phyloP scores from a whole-genome alignment of 805 yeast species.

The Metschnikowia shivogae region DNA sequence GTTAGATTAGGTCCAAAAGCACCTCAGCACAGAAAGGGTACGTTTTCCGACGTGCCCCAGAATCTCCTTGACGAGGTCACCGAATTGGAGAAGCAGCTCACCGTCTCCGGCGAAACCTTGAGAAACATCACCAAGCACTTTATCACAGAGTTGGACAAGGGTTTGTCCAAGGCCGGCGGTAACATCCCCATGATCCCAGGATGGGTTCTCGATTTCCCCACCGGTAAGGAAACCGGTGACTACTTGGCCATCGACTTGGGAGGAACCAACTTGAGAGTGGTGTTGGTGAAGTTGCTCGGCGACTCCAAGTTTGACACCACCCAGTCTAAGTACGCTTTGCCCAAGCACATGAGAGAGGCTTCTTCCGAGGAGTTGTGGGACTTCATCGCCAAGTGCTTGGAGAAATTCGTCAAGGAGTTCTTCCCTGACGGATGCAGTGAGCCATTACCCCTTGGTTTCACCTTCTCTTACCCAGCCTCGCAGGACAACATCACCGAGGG shows the following conservation, averaged over 20 bases:
- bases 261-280: slow-evolving; percentile 94
- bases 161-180: slow-evolving; percentile 70
- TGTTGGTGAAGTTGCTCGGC: slow-evolving; percentile 79
- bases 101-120: slow-evolving; percentile 58
- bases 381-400: slow-evolving; percentile 80
- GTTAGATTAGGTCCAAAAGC: slow-evolving; percentile 81
- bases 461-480: slow-evolving; percentile 87
- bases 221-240: slow-evolving; percentile 87
- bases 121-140: slow-evolving; percentile 70
- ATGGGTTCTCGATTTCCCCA: slow-evolving; percentile 93
- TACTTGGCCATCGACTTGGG: slow-evolving; percentile 94
- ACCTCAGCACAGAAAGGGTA: slow-evolving; percentile 73
- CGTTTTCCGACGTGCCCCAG: slow-evolving; percentile 59
- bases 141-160: slow-evolving; percentile 74
- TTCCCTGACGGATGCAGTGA: slow-evolving; percentile 63
- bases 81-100: slow-evolving; percentile 56
- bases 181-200: slow-evolving; percentile 96
- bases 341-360: slow-evolving; percentile 74
- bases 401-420: slow-evolving; percentile 60
- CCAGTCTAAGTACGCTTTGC: slow-evolving; percentile 83
- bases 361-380: slow-evolving; percentile 71
- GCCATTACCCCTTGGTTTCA: slow-evolving; percentile 80
- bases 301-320: slow-evolving; percentile 77
- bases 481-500: slow-evolving; percentile 85
- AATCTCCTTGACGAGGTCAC: slow-evolving; percentile 55